Evolutionary conservation across 2,329 filamentous ascomycete genomes (phyloP).

Genomic region (Penicillium sp.): DNA sequence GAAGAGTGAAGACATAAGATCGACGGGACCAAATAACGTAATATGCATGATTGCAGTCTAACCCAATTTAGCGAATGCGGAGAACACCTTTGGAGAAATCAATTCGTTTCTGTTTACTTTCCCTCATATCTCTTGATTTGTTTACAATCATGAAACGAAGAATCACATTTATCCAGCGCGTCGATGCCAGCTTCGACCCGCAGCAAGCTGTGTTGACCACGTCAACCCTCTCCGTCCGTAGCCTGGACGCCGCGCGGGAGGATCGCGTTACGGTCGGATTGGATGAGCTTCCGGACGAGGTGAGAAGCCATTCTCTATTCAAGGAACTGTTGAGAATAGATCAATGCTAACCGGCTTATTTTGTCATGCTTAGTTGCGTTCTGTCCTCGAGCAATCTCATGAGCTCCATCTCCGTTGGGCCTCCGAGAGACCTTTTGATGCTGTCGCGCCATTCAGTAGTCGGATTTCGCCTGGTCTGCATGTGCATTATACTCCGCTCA

Average conservation of each 20-base stretch:
- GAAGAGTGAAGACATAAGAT: too few species aligned
- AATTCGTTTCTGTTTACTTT: constrained; percentile 5
- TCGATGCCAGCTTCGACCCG: constrained; percentile 64
- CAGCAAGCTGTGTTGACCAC: constrained; percentile 58
- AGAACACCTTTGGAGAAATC: constrained; percentile 18
- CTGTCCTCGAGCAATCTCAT: constrained; percentile 61
- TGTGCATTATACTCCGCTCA: constrained; percentile 66
- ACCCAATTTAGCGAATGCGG: constrained; percentile 22
- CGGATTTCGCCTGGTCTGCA: constrained; percentile 78
- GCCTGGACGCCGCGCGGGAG: constrained; percentile 68
- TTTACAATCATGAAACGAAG: constrained; percentile 40
- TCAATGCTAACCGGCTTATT: not conserved
- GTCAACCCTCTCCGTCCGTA: constrained; percentile 55
- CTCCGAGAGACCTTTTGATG: constrained; percentile 56
- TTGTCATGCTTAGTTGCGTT: constrained; percentile 51
- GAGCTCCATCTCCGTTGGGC: constrained; percentile 80
- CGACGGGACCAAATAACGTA: not conserved
- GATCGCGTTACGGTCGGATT: constrained; percentile 72
- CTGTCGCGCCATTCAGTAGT: constrained; percentile 69
- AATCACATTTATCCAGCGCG: constrained; percentile 72
- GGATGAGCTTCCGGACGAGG: constrained; percentile 69
- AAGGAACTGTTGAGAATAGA: not conserved
- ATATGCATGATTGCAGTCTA: constrained; percentile 9
- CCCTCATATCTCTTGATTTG: not conserved
- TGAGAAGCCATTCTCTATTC: constrained; percentile 28